Percentiles rank a stretch among this genome's conserved stretches.
phyloP scores from a whole-genome alignment of 441 rosid genomes.

The Gossypium lobatum region DNA sequence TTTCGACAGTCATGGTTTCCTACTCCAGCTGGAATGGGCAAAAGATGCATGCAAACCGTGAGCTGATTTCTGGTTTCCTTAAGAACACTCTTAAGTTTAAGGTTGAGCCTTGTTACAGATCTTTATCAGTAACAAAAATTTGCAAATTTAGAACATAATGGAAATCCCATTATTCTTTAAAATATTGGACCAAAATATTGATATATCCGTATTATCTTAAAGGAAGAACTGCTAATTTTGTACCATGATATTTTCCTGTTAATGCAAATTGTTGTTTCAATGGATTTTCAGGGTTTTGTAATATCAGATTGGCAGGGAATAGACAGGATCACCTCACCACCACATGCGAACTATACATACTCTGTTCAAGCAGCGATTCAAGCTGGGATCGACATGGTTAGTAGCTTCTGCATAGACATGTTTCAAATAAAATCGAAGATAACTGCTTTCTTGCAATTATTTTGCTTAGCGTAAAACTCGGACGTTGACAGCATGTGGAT shows the following conservation, averaged over 20 bases:
- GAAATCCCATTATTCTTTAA: neutral
- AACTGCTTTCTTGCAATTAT: neutral
- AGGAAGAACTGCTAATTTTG: neutral
- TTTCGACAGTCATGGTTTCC: neutral
- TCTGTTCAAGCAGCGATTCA: slow-evolving; percentile 55
- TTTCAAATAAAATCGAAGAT: neutral
- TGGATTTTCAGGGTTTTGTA: slow-evolving; percentile 57
- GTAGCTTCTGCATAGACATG: slow-evolving; percentile 14
- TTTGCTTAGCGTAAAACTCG: neutral
- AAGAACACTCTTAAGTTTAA: slow-evolving; percentile 1
- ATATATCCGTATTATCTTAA: neutral
- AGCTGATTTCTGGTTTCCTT: slow-evolving; percentile 4
- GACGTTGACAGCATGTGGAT: neutral
- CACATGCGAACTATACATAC: slow-evolving; percentile 49
- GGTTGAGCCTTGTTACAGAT: neutral
- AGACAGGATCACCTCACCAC: slow-evolving; percentile 53
- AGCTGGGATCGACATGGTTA: slow-evolving; percentile 78
- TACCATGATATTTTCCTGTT: slow-evolving; percentile 4
- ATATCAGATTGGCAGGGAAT: slow-evolving; percentile 77
- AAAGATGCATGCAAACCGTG: slow-evolving; percentile 5
- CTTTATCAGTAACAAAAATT: neutral
- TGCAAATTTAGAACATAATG: neutral
- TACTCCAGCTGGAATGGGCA: slow-evolving; percentile 6
- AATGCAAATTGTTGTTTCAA: slow-evolving; percentile 10
- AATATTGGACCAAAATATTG: neutral